A percentile compares a stretch with the other conserved stretches of the same genome.
Conservation (phyloP, 2,329 filamentous ascomycete species). For the Pseudopithomyces chartarum region DNA sequence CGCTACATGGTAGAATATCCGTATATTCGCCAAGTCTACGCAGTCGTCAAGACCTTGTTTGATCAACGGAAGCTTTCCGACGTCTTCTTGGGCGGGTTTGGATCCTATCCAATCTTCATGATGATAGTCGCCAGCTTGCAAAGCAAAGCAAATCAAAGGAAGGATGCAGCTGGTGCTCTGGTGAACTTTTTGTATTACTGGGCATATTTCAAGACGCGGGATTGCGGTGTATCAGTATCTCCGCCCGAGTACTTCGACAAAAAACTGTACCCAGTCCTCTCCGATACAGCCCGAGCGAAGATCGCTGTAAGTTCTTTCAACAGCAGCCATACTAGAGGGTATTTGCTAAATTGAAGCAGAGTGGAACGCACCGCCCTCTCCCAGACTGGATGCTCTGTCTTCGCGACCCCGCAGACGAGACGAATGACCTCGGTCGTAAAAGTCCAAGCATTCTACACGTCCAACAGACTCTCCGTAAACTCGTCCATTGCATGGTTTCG, state of each 20-base stretch:
- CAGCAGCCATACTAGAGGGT: constrained; percentile 10
- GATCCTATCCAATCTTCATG: constrained; percentile 61
- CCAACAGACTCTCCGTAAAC: constrained; percentile 47
- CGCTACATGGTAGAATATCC: constrained; percentile 57
- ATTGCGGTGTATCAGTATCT: constrained; percentile 56
- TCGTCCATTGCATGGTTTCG: constrained; percentile 17
- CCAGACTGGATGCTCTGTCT: constrained; percentile 54
- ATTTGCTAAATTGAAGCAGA: constrained; percentile 11
- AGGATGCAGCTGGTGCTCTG: constrained; percentile 50
- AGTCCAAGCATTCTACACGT: constrained; percentile 57
- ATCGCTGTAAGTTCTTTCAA: constrained; percentile 20
- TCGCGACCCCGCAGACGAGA: constrained; percentile 63
- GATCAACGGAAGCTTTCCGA: constrained; percentile 56
- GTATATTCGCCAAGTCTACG: constrained; percentile 55
- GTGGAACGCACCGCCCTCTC: constrained; percentile 16
- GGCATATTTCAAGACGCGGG: constrained; percentile 51
- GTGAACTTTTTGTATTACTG: constrained; percentile 58
- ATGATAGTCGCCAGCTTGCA: constrained; percentile 62
- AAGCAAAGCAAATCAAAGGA: constrained; percentile 42
- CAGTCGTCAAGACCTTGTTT: constrained; percentile 56
- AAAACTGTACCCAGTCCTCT: constrained; percentile 22
- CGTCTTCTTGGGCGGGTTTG: constrained; percentile 55
- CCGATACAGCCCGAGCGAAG: constrained; percentile 16
- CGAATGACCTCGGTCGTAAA: constrained; percentile 61
- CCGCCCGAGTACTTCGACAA: constrained; percentile 53